phyloP scores from a whole-genome alignment of 495 filamentous ascomycete genomes.

The Podospora australis region DNA sequence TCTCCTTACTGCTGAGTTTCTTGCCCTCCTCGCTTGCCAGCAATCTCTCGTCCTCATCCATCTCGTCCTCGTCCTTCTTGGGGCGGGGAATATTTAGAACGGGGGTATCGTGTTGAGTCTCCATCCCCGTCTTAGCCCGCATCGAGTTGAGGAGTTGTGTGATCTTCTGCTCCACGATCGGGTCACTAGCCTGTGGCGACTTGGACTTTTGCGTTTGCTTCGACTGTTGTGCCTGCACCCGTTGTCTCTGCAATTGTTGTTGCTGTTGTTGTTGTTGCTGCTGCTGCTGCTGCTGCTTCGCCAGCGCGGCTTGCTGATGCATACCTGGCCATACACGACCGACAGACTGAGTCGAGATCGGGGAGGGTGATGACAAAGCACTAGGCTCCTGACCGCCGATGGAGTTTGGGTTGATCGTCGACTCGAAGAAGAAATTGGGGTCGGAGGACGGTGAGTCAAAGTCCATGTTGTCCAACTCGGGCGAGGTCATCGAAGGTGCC shows the following conservation, averaged over 20 bases:
- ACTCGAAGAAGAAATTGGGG: constrained; percentile 49
- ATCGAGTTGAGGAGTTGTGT: constrained; percentile 78
- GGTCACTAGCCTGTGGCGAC: constrained; percentile 49
- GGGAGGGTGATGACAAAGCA: constrained; percentile 30
- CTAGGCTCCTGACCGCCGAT: constrained; percentile 52
- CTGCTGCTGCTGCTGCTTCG: constrained; percentile 69
- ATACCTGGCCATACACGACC: constrained; percentile 81
- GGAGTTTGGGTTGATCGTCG: constrained; percentile 61
- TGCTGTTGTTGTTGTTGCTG: constrained; percentile 65
- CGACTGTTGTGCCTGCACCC: constrained; percentile 37
- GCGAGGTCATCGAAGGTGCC: constrained; percentile 37
- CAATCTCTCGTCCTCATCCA: constrained; percentile 95
- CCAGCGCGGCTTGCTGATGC: constrained; percentile 81
- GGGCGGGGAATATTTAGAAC: constrained; percentile 51
- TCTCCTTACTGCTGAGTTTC: constrained; percentile 90
- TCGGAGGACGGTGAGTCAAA: constrained; percentile 48
- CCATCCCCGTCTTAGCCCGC: constrained; percentile 56
- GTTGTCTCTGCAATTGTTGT: constrained; percentile 50
- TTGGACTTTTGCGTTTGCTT: constrained; percentile 35
- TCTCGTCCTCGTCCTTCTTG: constrained; percentile 88
- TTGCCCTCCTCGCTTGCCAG: constrained; percentile 95
- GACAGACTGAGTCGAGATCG: constrained; percentile 48
- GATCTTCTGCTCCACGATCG: constrained; percentile 77
- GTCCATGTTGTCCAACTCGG: constrained; percentile 57
- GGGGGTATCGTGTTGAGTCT: constrained; percentile 43